Evolutionary conservation across 768 basidiomycete genomes (phyloP), one percentile per base, ranked within the genome.

Genomic region (Tricholoma matsutake): DNA sequence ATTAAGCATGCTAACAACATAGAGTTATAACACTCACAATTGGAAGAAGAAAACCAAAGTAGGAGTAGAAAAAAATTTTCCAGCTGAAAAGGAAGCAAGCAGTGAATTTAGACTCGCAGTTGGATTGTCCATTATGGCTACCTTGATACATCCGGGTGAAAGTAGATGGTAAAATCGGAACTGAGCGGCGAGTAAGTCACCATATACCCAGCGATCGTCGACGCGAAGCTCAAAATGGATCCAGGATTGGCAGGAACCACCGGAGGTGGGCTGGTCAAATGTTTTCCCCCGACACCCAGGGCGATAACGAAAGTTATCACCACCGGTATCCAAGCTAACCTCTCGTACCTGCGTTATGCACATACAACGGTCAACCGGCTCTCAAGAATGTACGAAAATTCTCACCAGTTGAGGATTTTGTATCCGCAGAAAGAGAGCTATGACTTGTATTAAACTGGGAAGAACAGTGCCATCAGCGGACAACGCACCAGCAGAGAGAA

Each of bases 121-220:
- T 28, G 13, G 60, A 55, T 10, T 32, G 16, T 20, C 41, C 1
- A 18, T 20, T 8, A 29, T 47, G 63, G 75, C 29, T 61, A 86
- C 88, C 84, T 83, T 0, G 88, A 78, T 4, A 84, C 86, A 8
- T 78, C 73, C 0, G 85, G 80, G 8, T 76, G 74, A 70, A 83
- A 87, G 71, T 93, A 93, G 56, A 78, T 85, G 6, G 89, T 87
- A 68, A 89, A 93, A 66, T 94, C 92, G 6, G 88, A 86, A 14
- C 83, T 81, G 61, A 91, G 69, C 0, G 81, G 71, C 1, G 83
- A 78, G 64, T 78, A 92, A 0, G 86, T 85, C 61, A 92, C 79
- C 1, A 86, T 80, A 63, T 89, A 93, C 0, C 91, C 92, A 1
- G 89, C 88, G 16, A 92, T 71, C 1, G 85, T 86, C 4, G 86